Evolutionary conservation across 306 rosid genomes (phyloP).

Genomic region (Purshia tridentata): DNA sequence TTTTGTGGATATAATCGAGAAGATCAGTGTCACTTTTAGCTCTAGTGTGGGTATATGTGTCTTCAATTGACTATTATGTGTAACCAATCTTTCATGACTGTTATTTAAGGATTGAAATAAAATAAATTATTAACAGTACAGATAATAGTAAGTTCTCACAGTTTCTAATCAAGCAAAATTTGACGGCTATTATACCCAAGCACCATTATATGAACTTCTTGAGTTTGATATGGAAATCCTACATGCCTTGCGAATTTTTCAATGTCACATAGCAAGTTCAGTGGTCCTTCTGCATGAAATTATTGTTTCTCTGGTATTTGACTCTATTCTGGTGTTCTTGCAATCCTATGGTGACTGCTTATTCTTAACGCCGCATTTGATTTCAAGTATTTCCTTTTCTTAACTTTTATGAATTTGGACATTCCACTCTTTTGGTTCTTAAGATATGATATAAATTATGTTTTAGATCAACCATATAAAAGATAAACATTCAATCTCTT

Average conservation of each 20-base stretch:
- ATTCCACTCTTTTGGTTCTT: background rate
- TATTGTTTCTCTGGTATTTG: background rate
- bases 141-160: background rate
- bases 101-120: background rate
- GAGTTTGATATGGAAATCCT: slow-evolving; percentile 6
- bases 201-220: background rate
- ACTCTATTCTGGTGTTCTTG: background rate
- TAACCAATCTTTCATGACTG: slow-evolving; percentile 1
- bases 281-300: background rate
- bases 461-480: background rate
- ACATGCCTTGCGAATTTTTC: background rate
- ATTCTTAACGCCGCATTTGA: background rate
- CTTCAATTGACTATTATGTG: slow-evolving; percentile 19
- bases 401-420: background rate
- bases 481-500: background rate
- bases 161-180: background rate
- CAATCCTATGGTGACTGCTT: background rate
- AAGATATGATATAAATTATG: background rate
- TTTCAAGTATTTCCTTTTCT: background rate
- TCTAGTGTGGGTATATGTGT: slow-evolving; percentile 64
- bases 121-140: background rate
- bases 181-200: background rate
- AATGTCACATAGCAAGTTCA: background rate
- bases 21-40: slow-evolving; percentile 89
- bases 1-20: slow-evolving; percentile 87